A percentile compares a stretch with the other conserved stretches of the same genome.
phyloP scores from a whole-genome alignment of 108 stramenopile genomes.

The Conticribra guillardii region DNA sequence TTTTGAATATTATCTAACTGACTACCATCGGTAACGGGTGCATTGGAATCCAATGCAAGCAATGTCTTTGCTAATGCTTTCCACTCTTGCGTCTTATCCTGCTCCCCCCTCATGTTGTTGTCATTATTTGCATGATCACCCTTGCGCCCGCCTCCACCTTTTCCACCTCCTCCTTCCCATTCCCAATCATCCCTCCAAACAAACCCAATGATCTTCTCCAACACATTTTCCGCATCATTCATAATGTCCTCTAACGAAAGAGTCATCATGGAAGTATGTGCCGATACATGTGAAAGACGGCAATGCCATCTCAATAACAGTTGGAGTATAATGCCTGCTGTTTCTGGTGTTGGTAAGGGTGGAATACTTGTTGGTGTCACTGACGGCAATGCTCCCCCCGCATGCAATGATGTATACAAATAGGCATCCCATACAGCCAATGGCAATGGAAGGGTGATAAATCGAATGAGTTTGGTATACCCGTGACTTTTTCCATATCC shows the following conservation, averaged over 20 bases:
- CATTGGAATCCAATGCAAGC: no score
- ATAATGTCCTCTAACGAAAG: constrained; percentile 48
- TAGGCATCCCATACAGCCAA: constrained; percentile 52
- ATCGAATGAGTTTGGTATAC: constrained; percentile 73
- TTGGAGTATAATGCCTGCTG: constrained; percentile 54
- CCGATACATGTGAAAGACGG: constrained; percentile 84
- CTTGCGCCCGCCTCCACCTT: no score
- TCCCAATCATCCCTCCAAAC: constrained; percentile 42
- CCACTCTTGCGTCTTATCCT: constrained; percentile 2
- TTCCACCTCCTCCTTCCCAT: constrained; percentile 23
- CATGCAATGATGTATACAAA: constrained; percentile 9
- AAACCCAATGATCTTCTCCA: constrained; percentile 45
- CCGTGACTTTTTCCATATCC: constrained; percentile 93
- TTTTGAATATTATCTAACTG: no score
- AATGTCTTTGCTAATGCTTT: no score
- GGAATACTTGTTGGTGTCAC: background rate
- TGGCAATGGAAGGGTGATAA: constrained; percentile 60
- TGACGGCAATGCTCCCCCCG: background rate
- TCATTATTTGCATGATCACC: no score
- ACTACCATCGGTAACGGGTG: no score
- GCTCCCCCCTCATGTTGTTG: constrained; percentile 10
- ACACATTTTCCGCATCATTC: constrained; percentile 25
- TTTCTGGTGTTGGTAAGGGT: constrained; percentile 27
- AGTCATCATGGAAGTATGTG: constrained; percentile 84
- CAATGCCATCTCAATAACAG: constrained; percentile 87